Evolutionary conservation across 2,329 filamentous ascomycete genomes (phyloP).

Genomic region (Fusarium denticulatum): DNA sequence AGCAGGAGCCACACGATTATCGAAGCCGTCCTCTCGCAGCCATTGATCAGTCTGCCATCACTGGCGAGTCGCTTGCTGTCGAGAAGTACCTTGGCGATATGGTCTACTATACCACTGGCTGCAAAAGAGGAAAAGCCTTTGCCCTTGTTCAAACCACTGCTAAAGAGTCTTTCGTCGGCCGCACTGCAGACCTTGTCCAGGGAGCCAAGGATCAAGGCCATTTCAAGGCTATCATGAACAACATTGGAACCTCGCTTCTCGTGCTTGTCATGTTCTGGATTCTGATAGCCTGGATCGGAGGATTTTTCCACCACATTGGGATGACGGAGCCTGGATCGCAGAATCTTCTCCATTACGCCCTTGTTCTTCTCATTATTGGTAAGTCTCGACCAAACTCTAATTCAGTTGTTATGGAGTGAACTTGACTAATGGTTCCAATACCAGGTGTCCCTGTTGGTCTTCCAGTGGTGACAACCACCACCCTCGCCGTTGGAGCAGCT

Average conservation of each 20-base stretch:
- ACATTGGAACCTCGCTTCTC: constrained; percentile 19
- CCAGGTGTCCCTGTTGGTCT: constrained; percentile 19
- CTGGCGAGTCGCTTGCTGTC: constrained; percentile 23
- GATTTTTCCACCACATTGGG: constrained; percentile 23
- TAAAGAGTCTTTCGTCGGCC: constrained; percentile 24
- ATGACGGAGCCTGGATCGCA: constrained; percentile 19
- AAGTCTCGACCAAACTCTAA: not conserved
- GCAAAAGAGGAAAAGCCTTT: constrained; percentile 25
- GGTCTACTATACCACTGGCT: constrained; percentile 30
- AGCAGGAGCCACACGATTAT: constrained; percentile 1
- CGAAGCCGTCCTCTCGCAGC: constrained; percentile 21
- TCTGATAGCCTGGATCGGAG: constrained; percentile 17
- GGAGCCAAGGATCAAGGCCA: constrained; percentile 31
- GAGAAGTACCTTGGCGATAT: constrained; percentile 25
- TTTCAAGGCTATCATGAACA: constrained; percentile 32
- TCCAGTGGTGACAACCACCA: constrained; percentile 26
- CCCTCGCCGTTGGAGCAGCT: constrained; percentile 22
- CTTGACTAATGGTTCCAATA: not conserved
- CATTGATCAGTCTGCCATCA: constrained; percentile 27
- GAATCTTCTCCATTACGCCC: constrained; percentile 23
- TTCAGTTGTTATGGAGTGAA: rapidly evolving
- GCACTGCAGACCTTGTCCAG: constrained; percentile 25
- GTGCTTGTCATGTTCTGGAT: constrained; percentile 32
- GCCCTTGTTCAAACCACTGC: constrained; percentile 11
- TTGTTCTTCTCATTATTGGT: constrained; percentile 31